Base-by-base conservation (phyloP, 352 stramenopile genomes). In the Globisporangium viniferum region DNA sequence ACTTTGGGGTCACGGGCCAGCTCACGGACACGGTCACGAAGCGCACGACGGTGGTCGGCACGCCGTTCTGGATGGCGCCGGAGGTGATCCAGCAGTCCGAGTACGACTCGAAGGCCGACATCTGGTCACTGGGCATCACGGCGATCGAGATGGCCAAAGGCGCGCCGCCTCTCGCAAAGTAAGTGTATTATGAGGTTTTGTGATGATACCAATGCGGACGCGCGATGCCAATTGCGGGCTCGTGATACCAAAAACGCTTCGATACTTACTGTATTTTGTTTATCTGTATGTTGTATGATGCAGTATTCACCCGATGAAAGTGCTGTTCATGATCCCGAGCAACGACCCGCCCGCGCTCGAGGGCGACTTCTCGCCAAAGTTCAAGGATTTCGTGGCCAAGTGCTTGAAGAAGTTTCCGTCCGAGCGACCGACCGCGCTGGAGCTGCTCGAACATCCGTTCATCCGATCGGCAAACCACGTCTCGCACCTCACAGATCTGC, bases 121-220 rank as follows among this genome's bases (percentile, higher is more conserved):
- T 99, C 58, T 99, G 98, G 98, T 98, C 88, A 39, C 78, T 99
- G 46, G 98, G 97, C 27, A 99, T 99, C 76, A 99, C 97, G 6
- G 88, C 90, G 7, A 99, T 99, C 70, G 97, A 99, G 82, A 98
- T 99, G 91, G 97, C 97, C 2, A 97, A 99, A 73, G 97, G 97
- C 15, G 83, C 94, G 46, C 97, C 98, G 57, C 98, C 98, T 31
- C 95, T 99, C 64, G 80, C 88, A 57, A 86, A 93, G 82, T 92
- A 84, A 56, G 81, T 80, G 8, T 0, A 24, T 36, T 35, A 12
- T n/a, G 55, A 20, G 10, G 3, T 24, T 29, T 62, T 12, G 20
- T 33, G 56, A 31, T 33, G 56, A 31, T 62, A 49, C 56, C 33
- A 48, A 33, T 31, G 56, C 29, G 18, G 18, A 51, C 44, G 10